Evolutionary conservation across 768 basidiomycete genomes (phyloP).

Genomic region (Serendipita indica): DNA sequence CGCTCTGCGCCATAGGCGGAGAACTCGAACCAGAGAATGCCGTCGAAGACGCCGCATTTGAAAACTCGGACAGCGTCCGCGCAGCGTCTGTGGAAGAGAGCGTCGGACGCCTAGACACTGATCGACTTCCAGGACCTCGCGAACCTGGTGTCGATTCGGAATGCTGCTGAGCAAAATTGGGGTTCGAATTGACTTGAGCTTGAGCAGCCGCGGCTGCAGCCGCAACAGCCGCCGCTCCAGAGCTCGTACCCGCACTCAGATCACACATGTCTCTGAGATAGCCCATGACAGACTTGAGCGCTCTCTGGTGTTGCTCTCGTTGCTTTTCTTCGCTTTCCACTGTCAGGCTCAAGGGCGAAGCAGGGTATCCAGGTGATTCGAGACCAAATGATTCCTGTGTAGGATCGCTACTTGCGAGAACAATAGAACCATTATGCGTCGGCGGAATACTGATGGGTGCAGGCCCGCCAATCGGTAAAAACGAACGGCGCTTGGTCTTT

Average conservation of each 20-base stretch:
- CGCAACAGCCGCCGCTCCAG: not conserved
- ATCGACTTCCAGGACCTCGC: not conserved
- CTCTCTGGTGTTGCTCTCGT: slow-evolving; percentile 40
- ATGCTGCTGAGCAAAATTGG: not conserved
- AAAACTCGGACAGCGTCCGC: not conserved
- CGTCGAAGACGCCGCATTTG: not conserved
- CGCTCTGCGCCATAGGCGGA: not conserved
- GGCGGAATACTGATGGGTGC: slow-evolving; percentile 39
- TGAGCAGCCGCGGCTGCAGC: not conserved
- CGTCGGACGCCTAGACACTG: not conserved
- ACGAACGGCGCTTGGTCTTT: slow-evolving; percentile 61
- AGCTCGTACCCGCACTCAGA: slow-evolving; percentile 41
- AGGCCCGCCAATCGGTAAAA: slow-evolving; percentile 68
- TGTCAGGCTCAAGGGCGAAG: not conserved
- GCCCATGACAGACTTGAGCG: slow-evolving; percentile 83
- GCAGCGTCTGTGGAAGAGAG: not conserved
- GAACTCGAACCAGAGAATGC: not conserved
- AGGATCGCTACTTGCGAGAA: slow-evolving; percentile 31
- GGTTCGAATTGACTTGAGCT: slow-evolving; percentile 3
- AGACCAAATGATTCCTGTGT: not conserved
- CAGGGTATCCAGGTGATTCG: not conserved
- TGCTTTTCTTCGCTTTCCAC: slow-evolving; percentile 6
- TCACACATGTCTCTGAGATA: slow-evolving; percentile 95
- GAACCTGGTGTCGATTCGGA: not conserved
- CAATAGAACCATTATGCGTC: slow-evolving; percentile 13